Percentiles rank a stretch among this genome's conserved stretches.
Conservation (phyloP, 2,329 filamentous ascomycete species). For the Penicillium sp. region DNA sequence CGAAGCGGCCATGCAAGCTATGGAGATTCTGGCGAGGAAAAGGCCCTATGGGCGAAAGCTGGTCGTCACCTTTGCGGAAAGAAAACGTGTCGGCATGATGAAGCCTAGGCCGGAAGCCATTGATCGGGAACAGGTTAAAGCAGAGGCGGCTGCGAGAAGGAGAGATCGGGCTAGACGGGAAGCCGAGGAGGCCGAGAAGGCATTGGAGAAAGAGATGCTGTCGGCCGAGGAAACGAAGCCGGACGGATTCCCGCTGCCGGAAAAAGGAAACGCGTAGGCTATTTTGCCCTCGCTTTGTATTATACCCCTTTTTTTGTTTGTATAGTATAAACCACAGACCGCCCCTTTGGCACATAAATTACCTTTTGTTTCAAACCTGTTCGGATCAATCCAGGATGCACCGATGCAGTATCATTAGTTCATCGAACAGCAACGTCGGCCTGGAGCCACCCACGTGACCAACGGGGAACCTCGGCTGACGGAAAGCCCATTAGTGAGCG, state of each 20-base stretch:
- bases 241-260: neutral
- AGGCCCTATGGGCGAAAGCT: slow-evolving; percentile 61
- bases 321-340: no score
- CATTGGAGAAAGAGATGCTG: neutral
- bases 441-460: slow-evolving; percentile 16
- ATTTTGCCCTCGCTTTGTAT: neutral
- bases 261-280: neutral
- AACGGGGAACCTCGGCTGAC: slow-evolving; percentile 22
- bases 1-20: slow-evolving; percentile 58
- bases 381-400: no score
- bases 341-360: no score
- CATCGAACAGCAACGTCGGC: no score
- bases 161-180: neutral
- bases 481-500: slow-evolving; percentile 16
- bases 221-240: neutral
- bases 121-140: neutral
- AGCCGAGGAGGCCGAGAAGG: neutral
- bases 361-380: no score
- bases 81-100: slow-evolving; percentile 25
- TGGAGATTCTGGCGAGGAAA: slow-evolving; percentile 51
- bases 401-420: no score
- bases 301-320: neutral
- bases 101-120: slow-evolving; percentile 1
- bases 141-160: neutral
- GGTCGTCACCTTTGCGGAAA: slow-evolving; percentile 54